Percentiles rank a stretch among this genome's conserved stretches.
Conservation (phyloP, 2,329 filamentous ascomycete genomes). For the Penicillium concentricum region DNA sequence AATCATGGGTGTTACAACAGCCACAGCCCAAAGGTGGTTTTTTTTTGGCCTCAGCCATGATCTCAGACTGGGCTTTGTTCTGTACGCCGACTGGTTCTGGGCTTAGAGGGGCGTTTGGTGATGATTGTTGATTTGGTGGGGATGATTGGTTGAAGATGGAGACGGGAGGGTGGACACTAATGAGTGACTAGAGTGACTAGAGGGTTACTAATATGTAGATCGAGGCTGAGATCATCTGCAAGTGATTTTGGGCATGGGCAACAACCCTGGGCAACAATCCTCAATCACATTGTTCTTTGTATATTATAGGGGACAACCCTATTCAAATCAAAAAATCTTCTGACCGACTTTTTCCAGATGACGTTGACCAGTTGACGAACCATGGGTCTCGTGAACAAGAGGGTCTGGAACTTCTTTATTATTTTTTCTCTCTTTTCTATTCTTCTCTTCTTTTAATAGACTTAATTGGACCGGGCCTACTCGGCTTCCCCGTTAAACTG, state of each 20-base stretch:
- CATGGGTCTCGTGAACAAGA: background rate
- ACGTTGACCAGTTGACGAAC: constrained; percentile 1
- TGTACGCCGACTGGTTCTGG: constrained; percentile 18
- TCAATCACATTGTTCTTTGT: too few relatives aligned
- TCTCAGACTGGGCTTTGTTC: constrained; percentile 11
- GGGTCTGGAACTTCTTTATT: too few relatives aligned
- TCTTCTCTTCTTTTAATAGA: too few relatives aligned
- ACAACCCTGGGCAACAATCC: background rate
- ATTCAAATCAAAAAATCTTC: too few relatives aligned
- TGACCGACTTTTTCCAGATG: background rate
- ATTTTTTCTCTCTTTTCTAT: background rate
- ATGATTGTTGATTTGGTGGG: constrained; percentile 2
- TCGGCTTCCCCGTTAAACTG: background rate
- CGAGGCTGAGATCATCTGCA: constrained; percentile 1
- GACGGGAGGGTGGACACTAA: constrained; percentile 16
- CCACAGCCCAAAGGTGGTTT: constrained; percentile 9
- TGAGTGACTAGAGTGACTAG: constrained; percentile 3
- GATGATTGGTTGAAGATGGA: constrained; percentile 17
- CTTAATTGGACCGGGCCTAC: background rate
- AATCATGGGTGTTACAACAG: background rate
- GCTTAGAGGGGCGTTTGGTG: background rate
- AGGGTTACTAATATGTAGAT: background rate
- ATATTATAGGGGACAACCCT: too few relatives aligned
- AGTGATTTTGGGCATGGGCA: constrained; percentile 1
- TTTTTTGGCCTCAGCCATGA: constrained; percentile 16